phyloP scores from a whole-genome alignment of 768 basidiomycete genomes.

The Podaxis mareebaensis region DNA sequence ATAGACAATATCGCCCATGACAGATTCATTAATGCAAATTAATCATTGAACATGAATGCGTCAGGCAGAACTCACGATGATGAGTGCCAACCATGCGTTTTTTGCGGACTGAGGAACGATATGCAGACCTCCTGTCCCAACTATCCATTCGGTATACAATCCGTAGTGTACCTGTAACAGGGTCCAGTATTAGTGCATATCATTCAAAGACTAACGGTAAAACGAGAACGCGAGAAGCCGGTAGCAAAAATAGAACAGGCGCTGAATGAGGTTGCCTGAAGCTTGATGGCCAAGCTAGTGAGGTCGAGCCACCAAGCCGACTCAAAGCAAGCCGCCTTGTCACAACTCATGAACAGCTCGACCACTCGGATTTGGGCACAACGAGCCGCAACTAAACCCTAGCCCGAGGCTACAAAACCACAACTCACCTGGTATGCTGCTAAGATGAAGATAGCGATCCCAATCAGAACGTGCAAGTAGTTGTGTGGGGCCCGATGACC shows the following conservation, averaged over 20 bases:
- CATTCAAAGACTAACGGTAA: background rate
- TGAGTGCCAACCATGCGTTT: conserved; percentile 47
- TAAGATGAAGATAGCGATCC: conserved; percentile 52
- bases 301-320: too few relatives aligned
- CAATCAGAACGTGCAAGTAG: conserved; percentile 56
- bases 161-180: conserved; percentile 46
- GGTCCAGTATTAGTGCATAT: conserved; percentile 2
- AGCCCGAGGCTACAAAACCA: background rate
- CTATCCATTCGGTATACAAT: conserved; percentile 45
- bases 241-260: conserved; percentile 7
- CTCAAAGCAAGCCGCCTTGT: too few relatives aligned
- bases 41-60: background rate
- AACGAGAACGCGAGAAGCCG: background rate
- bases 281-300: too few relatives aligned
- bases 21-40: conserved; percentile 8
- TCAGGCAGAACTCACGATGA: conserved; percentile 33
- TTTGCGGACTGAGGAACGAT: conserved; percentile 38
- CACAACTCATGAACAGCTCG: background rate
- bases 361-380: background rate
- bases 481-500: conserved; percentile 50
- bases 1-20: conserved; percentile 15
- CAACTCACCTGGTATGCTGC: conserved; percentile 49
- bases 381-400: background rate
- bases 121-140: conserved; percentile 34
- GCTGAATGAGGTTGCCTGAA: background rate